These are phyloP conservation scores for Hyphodiscus sp. DNA, from an alignment of 2,329 filamentous ascomycete genomes.

Conservation along the genomic window DNA sequence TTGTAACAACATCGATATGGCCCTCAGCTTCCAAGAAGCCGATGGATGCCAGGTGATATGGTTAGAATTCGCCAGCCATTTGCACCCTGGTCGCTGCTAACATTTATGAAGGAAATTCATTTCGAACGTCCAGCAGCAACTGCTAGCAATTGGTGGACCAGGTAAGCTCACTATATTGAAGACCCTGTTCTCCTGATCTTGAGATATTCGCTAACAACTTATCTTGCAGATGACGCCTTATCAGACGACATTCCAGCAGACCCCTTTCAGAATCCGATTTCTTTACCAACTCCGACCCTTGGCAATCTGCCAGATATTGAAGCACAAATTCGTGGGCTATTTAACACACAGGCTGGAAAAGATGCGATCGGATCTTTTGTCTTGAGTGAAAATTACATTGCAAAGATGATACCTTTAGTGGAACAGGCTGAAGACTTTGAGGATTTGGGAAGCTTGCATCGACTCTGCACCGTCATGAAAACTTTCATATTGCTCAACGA, in stretches of 20 bases:
- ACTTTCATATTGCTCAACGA: slow-evolving; percentile 91
- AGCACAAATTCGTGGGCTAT: slow-evolving; percentile 72
- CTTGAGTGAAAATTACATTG: slow-evolving; percentile 78
- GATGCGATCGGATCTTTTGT: slow-evolving; percentile 86
- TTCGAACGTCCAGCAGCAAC: slow-evolving; percentile 71
- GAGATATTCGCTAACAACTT: slow-evolving; percentile 2
- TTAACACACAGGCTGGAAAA: slow-evolving; percentile 65
- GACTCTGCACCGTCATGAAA: slow-evolving; percentile 97
- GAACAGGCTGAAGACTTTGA: slow-evolving; percentile 88
- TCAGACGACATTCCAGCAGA: slow-evolving; percentile 83
- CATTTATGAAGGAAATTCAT: slow-evolving; percentile 67
- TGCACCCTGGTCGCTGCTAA: slow-evolving; percentile 1
- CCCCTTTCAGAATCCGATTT: slow-evolving; percentile 56
- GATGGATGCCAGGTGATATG: slow-evolving; percentile 92
- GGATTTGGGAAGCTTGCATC: slow-evolving; percentile 77
- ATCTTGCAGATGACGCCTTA: slow-evolving; percentile 65
- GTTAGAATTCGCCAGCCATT: slow-evolving; percentile 42
- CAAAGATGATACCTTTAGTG: slow-evolving; percentile 79
- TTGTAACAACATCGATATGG: slow-evolving; percentile 83
- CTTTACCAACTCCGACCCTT: slow-evolving; percentile 74
- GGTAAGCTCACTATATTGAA: slow-evolving; percentile 40
- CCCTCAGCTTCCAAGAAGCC: slow-evolving; percentile 93
- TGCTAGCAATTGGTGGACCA: slow-evolving; percentile 55
- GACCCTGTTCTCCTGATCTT: not conserved
- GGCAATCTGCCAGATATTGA: slow-evolving; percentile 80